Percentiles rank a stretch among this genome's conserved stretches.
phyloP scores from a whole-genome alignment of 2,329 filamentous ascomycete species.

The Verticillium longisporum region DNA sequence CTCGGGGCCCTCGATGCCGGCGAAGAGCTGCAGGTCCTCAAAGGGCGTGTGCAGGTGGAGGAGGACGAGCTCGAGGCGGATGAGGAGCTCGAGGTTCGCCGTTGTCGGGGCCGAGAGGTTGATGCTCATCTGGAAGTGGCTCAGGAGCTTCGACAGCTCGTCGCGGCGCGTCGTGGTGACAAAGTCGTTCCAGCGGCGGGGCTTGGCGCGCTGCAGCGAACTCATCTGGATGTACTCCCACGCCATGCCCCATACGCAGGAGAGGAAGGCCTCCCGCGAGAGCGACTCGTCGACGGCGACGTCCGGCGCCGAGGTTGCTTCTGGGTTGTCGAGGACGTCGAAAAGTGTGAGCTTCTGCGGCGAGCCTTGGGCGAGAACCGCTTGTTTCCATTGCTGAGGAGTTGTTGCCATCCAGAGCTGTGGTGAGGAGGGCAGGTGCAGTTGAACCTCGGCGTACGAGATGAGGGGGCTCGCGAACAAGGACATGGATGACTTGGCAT shows the following conservation, averaged over 20 bases:
- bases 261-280: constrained; percentile 12
- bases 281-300: constrained; percentile 3
- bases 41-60: constrained; percentile 32
- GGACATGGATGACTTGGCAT: constrained; percentile 20
- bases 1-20: constrained; percentile 31
- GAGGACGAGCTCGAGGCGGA: constrained; percentile 23
- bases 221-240: constrained; percentile 23
- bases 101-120: neutral
- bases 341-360: constrained; percentile 4
- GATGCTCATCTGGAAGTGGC: constrained; percentile 11
- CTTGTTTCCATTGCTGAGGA: constrained; percentile 18
- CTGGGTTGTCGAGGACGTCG: constrained; percentile 14
- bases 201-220: constrained; percentile 14
- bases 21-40: constrained; percentile 33
- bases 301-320: neutral
- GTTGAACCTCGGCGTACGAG: constrained; percentile 22
- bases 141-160: constrained; percentile 18
- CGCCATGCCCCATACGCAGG: constrained; percentile 17
- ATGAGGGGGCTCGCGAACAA: constrained; percentile 20
- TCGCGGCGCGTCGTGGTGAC: constrained; percentile 19
- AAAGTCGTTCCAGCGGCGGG: constrained; percentile 18
- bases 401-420: constrained; percentile 18
- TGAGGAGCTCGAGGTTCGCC: constrained; percentile 15
- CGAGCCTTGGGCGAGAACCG: neutral
- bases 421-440: constrained; percentile 15